Evolutionary conservation across 495 filamentous ascomycete genomes (phyloP).

Genomic region (Aspergillus diversus): DNA sequence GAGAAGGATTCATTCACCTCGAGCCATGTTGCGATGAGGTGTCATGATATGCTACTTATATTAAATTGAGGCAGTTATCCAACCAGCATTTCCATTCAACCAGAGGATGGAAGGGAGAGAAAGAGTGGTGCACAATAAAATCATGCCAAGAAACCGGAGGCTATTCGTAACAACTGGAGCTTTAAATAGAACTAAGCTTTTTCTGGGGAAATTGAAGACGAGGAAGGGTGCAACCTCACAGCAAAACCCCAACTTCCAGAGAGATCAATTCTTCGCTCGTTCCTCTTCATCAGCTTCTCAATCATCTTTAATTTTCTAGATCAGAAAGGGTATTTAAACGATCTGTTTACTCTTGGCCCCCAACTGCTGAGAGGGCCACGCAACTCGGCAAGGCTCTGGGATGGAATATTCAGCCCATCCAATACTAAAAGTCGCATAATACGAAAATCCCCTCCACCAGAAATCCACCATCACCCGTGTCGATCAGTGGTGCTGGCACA

Average conservation of each 20-base stretch:
- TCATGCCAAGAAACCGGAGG: not conserved
- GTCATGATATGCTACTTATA: too few relatives aligned
- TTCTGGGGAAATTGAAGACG: not conserved
- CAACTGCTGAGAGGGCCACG: not conserved
- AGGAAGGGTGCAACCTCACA: too few relatives aligned
- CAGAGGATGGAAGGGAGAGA: not conserved
- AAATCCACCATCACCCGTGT: not conserved
- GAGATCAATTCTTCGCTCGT: not conserved
- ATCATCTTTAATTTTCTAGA: not conserved
- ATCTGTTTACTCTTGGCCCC: not conserved
- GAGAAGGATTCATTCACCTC: too few relatives aligned
- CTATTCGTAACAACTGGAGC: not conserved
- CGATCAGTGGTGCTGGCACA: not conserved
- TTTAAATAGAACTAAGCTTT: conserved; percentile 9
- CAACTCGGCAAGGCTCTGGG: not conserved
- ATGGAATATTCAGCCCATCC: not conserved
- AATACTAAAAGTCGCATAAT: not conserved
- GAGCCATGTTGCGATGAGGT: too few relatives aligned
- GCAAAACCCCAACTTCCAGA: too few relatives aligned
- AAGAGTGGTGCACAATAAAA: not conserved
- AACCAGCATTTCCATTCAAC: not conserved
- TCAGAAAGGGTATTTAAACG: not conserved
- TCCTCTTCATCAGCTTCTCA: not conserved
- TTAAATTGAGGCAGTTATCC: too few relatives aligned
- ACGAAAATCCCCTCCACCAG: not conserved